These are phyloP conservation scores for Cryptococcus jaspeensis DNA, from an alignment of 1,284 basidiomycete species.

Conservation along the genomic window DNA sequence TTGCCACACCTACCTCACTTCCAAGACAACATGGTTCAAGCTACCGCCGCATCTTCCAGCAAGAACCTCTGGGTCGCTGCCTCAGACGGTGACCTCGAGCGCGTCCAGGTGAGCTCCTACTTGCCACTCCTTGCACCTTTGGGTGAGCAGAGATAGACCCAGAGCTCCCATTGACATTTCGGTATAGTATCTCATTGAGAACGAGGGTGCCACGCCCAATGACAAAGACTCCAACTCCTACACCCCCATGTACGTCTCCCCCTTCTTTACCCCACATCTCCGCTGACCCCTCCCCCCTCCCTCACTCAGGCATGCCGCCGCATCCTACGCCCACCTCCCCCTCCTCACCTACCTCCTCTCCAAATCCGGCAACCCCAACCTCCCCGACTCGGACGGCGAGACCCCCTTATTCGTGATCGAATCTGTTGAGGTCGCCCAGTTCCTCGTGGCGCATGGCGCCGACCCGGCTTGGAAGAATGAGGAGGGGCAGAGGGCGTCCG, in stretches of 20 bases:
- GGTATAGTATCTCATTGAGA: constrained; percentile 60
- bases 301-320: constrained; percentile 77
- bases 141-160: neutral
- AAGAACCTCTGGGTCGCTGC: constrained; percentile 92
- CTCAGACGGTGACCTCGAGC: constrained; percentile 71
- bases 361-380: constrained; percentile 79
- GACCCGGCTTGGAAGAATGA: constrained; percentile 62
- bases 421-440: constrained; percentile 70
- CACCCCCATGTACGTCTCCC: constrained; percentile 69
- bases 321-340: constrained; percentile 78
- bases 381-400: constrained; percentile 81
- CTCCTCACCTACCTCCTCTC: constrained; percentile 75
- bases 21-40: constrained; percentile 32
- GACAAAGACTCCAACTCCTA: constrained; percentile 74
- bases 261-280: neutral
- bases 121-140: neutral
- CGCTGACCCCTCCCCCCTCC: neutral
- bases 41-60: constrained; percentile 17
- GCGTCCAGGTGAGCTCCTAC: constrained; percentile 46
- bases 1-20: no score
- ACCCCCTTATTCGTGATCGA: constrained; percentile 91
- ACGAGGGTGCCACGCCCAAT: constrained; percentile 69
- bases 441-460: constrained; percentile 79
- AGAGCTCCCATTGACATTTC: neutral
- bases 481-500: constrained; percentile 74